A percentile compares a stretch with the other conserved stretches of the same genome.
Conservation (phyloP, 805 yeast genomes). For the Yarrowia porcina region DNA sequence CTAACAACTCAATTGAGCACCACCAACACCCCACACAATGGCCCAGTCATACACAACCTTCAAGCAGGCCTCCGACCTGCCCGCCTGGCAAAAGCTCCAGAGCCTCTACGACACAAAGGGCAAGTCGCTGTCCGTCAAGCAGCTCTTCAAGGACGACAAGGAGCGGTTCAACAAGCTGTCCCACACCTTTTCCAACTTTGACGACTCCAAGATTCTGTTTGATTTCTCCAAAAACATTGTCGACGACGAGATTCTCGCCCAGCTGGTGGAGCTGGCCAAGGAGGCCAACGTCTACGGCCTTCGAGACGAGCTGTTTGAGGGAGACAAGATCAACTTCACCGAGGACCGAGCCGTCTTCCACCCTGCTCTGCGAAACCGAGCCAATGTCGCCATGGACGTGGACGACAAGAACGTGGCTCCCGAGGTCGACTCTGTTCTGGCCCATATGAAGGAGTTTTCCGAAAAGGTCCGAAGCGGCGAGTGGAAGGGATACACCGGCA, state of each 20-base stretch:
- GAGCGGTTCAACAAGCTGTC: conserved; percentile 73
- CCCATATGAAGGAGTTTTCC: conserved; percentile 96
- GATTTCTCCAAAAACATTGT: conserved; percentile 95
- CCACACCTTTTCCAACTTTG: conserved; percentile 75
- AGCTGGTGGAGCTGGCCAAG: conserved; percentile 74
- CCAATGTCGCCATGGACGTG: conserved; percentile 76
- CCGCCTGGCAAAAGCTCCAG: conserved; percentile 82
- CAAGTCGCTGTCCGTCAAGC: conserved; percentile 65
- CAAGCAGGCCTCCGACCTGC: conserved; percentile 64
- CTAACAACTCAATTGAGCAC: background rate
- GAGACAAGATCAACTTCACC: conserved; percentile 91
- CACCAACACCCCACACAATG: conserved; percentile 21
- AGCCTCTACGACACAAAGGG: conserved; percentile 65
- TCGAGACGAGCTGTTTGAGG: conserved; percentile 88
- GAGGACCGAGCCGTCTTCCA: conserved; percentile 94
- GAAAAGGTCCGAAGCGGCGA: conserved; percentile 84
- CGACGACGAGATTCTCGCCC: conserved; percentile 71
- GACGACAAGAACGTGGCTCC: conserved; percentile 88
- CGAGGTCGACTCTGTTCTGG: conserved; percentile 85
- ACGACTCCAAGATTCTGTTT: conserved; percentile 83
- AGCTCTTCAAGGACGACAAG: conserved; percentile 73
- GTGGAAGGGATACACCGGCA: conserved; percentile 97
- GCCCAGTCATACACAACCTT: conserved; percentile 45
- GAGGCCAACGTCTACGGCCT: conserved; percentile 84
- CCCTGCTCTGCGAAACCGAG: conserved; percentile 92